Evolutionary conservation across 345 rosid genomes (phyloP).

Genomic region (Euphorbia peplus): DNA sequence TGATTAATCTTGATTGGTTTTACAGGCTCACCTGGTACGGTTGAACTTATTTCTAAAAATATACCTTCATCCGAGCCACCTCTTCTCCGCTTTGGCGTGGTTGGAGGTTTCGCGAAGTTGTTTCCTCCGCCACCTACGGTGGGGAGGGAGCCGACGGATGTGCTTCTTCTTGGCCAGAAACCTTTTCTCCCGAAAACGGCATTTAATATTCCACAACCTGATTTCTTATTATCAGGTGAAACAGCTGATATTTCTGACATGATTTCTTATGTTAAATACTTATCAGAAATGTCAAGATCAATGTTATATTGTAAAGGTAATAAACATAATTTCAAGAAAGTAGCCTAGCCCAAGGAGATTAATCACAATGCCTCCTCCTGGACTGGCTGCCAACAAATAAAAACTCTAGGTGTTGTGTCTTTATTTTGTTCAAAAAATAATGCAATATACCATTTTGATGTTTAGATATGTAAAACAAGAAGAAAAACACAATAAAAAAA

Average conservation of each 20-base stretch:
- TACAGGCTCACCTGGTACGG: constrained; percentile 17
- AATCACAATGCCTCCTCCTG: constrained; percentile 34
- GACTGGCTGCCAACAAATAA: constrained; percentile 30
- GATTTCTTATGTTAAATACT: neutral
- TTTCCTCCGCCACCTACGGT: constrained; percentile 16
- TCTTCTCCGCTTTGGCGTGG: constrained; percentile 40
- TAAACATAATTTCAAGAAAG: no score
- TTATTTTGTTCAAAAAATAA: constrained; percentile 19
- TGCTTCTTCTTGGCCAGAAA: constrained; percentile 55
- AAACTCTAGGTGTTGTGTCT: constrained; percentile 18
- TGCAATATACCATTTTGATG: constrained; percentile 24
- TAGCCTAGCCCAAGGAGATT: constrained; percentile 30
- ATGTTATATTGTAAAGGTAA: no score
- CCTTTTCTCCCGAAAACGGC: constrained; percentile 59
- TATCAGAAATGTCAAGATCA: no score
- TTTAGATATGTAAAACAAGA: neutral
- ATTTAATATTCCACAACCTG: constrained; percentile 64
- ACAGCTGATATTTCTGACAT: constrained; percentile 30
- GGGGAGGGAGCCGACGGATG: constrained; percentile 49
- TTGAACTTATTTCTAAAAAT: constrained; percentile 19
- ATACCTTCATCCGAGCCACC: constrained; percentile 48
- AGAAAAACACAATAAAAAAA: neutral
- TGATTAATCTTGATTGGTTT: constrained; percentile 30
- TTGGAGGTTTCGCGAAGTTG: constrained; percentile 39
- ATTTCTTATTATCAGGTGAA: constrained; percentile 39